Conservation (phyloP, 1,139 yeast genomes). For the Sugiyamaella sp. region DNA sequence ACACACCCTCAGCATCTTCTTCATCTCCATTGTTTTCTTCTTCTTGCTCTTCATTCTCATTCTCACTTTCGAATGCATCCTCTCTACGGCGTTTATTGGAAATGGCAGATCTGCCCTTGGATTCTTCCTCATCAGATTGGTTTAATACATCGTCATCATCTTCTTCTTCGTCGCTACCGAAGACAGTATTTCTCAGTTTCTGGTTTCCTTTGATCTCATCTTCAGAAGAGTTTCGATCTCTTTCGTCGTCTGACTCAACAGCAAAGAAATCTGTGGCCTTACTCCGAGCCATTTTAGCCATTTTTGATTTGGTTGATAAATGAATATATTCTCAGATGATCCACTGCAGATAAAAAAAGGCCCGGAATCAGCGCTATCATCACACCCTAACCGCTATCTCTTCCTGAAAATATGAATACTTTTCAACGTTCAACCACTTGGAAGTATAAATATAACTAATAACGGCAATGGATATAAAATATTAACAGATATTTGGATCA, state of each 20-base stretch:
- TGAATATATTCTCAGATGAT: not conserved
- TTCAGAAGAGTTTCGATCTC: slow-evolving; percentile 8
- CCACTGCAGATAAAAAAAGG: too few species aligned
- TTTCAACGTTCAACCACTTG: not conserved
- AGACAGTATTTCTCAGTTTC: not conserved
- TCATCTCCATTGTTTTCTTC: slow-evolving; percentile 20
- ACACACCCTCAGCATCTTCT: slow-evolving; percentile 1
- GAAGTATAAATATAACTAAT: too few species aligned
- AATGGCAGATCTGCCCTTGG: slow-evolving; percentile 9
- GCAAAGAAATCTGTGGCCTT: slow-evolving; percentile 30
- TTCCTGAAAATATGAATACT: too few species aligned
- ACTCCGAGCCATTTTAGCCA: slow-evolving; percentile 21
- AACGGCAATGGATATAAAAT: too few species aligned
- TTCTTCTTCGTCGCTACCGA: slow-evolving; percentile 21
- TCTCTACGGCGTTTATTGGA: slow-evolving; percentile 18
- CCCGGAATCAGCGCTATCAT: too few species aligned
- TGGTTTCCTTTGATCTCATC: slow-evolving; percentile 6
- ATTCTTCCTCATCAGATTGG: slow-evolving; percentile 21
- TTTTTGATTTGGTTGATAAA: not conserved
- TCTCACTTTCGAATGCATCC: slow-evolving; percentile 24
- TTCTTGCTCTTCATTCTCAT: slow-evolving; percentile 21
- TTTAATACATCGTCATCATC: slow-evolving; percentile 24
- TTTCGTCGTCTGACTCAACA: slow-evolving; percentile 24
- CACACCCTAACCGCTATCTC: not conserved
- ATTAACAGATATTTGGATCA: too few species aligned